These are phyloP conservation scores for Colletotrichum nymphaeae DNA, from an alignment of 2,329 filamentous ascomycete genomes.

Conservation along the genomic window DNA sequence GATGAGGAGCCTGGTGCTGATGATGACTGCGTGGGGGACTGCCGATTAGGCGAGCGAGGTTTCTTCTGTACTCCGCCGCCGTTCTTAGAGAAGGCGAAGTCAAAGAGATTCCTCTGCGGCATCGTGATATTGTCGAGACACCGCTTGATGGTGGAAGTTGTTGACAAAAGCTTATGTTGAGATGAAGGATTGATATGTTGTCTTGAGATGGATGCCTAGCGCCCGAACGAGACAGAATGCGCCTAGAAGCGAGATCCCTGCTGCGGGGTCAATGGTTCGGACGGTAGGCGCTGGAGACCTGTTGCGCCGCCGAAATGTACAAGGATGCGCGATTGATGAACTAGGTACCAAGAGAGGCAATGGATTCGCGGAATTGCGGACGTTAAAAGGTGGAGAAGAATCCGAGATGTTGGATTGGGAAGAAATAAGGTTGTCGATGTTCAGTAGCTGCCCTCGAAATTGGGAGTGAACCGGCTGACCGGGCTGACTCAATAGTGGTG, in stretches of 20 bases:
- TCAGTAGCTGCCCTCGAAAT: neutral
- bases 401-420: neutral
- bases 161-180: neutral
- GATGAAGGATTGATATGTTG: neutral
- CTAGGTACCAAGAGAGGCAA: neutral
- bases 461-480: neutral
- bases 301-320: neutral
- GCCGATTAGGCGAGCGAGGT: neutral
- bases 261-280: neutral
- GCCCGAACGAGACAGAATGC: neutral
- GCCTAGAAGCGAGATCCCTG: neutral
- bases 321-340: neutral
- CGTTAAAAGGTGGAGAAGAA: neutral
- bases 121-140: neutral
- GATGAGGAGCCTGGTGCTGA: neutral
- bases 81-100: slow-evolving; percentile 18
- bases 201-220: neutral
- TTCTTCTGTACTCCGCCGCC: neutral
- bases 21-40: neutral
- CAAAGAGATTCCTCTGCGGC: slow-evolving; percentile 20
- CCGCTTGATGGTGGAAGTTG: neutral
- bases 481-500: neutral
- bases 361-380: neutral
- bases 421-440: neutral
- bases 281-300: neutral